phyloP scores from a whole-genome alignment of 2,329 filamentous ascomycete genomes.

The Xylaria hypoxylon region DNA sequence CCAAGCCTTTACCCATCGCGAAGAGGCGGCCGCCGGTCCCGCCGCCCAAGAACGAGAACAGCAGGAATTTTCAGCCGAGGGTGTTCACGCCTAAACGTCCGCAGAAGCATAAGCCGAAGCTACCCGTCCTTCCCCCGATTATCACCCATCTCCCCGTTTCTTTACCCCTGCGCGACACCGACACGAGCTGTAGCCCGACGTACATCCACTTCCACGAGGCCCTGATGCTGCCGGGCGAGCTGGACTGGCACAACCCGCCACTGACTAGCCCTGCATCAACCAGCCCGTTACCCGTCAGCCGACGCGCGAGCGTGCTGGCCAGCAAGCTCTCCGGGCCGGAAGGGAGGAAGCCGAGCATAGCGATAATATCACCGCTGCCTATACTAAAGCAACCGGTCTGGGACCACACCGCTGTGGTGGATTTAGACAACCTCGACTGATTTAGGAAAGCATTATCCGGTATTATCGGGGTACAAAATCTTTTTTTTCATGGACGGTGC shows the following conservation, averaged over 20 bases:
- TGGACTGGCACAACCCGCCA: constrained; percentile 34
- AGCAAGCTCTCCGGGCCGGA: constrained; percentile 27
- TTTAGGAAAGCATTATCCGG: neutral
- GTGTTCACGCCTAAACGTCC: constrained; percentile 9
- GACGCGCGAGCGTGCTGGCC: constrained; percentile 21
- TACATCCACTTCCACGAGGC: constrained; percentile 28
- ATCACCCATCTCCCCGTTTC: constrained; percentile 29
- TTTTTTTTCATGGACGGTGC: neutral
- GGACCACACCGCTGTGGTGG: constrained; percentile 28
- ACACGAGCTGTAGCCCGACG: constrained; percentile 31
- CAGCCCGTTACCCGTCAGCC: constrained; percentile 30
- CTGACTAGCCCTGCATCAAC: neutral
- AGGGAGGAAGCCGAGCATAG: constrained; percentile 16
- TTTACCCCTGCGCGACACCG: constrained; percentile 1
- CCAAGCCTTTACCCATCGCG: neutral
- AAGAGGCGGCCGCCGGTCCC: constrained; percentile 21
- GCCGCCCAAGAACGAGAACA: constrained; percentile 26
- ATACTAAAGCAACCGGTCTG: constrained; percentile 30
- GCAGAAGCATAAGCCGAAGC: neutral
- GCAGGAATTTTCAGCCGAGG: constrained; percentile 9
- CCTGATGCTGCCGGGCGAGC: constrained; percentile 35
- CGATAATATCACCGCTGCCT: constrained; percentile 23
- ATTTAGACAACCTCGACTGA: constrained; percentile 18
- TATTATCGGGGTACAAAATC: neutral
- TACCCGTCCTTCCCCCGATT: constrained; percentile 6